phyloP scores from a whole-genome alignment of 495 filamentous ascomycete genomes.

The Penicillium arizonense region DNA sequence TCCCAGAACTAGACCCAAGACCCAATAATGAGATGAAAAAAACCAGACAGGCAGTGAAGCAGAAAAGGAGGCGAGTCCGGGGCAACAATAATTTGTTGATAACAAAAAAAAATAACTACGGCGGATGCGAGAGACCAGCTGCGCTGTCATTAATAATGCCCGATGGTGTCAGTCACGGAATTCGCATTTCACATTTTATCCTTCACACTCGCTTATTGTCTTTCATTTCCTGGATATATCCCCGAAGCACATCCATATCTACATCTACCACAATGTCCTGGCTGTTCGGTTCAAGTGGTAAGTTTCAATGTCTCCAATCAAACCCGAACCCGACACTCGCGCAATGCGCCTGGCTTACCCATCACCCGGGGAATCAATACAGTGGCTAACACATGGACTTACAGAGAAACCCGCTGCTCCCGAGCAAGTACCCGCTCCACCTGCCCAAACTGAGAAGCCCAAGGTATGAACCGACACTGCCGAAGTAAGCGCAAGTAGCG shows the following conservation, averaged over 20 bases:
- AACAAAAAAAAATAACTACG: conserved; percentile 24
- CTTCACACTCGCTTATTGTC: conserved; percentile 1
- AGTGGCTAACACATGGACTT: conserved; percentile 7
- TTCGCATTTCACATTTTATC: conserved; percentile 1
- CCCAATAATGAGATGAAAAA: conserved; percentile 1
- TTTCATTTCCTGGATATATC: neutral
- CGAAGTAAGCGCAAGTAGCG: neutral
- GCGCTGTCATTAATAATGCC: conserved; percentile 32
- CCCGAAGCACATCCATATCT: neutral
- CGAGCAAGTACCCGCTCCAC: conserved; percentile 28
- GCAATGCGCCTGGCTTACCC: conserved; percentile 14
- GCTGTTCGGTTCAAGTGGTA: conserved; percentile 42
- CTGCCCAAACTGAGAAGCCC: conserved; percentile 45
- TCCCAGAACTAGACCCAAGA: neutral
- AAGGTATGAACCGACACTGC: conserved; percentile 44
- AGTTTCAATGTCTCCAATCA: conserved; percentile 7
- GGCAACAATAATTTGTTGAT: conserved; percentile 18
- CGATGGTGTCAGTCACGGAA: conserved; percentile 11
- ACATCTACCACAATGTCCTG: conserved; percentile 36
- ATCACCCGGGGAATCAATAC: neutral
- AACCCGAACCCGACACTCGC: neutral
- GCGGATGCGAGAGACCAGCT: conserved; percentile 15
- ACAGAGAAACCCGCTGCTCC: conserved; percentile 26
- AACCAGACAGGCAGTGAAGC: conserved; percentile 9
- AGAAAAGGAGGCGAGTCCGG: conserved; percentile 6